These are phyloP conservation scores for Trametes versicolor DNA, from an alignment of 1,284 basidiomycete species.

Conservation along the genomic window DNA sequence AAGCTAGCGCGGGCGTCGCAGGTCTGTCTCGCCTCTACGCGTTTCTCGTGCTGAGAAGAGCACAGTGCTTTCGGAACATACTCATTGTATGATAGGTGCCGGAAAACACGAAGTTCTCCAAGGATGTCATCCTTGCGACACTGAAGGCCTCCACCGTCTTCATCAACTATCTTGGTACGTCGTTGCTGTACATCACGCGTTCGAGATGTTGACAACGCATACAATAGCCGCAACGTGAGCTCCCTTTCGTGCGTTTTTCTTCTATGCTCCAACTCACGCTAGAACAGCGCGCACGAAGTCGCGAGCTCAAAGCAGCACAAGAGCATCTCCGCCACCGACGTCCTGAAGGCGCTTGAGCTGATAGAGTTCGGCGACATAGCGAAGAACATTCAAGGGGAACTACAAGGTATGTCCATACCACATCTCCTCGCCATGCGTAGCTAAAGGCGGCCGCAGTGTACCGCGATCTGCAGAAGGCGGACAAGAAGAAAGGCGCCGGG, in stretches of 20 bases:
- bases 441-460: slow-evolving; percentile 54
- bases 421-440: not conserved
- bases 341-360: slow-evolving; percentile 85
- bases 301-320: slow-evolving; percentile 87
- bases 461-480: slow-evolving; percentile 63
- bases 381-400: slow-evolving; percentile 73
- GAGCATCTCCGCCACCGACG: slow-evolving; percentile 88
- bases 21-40: slow-evolving; percentile 48
- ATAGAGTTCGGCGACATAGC: slow-evolving; percentile 85
- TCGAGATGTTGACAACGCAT: not conserved
- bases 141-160: slow-evolving; percentile 91
- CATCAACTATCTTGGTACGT: slow-evolving; percentile 88
- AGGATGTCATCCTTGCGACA: slow-evolving; percentile 85
- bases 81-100: slow-evolving; percentile 66
- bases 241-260: not conserved
- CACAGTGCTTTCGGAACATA: not conserved
- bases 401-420: slow-evolving; percentile 63
- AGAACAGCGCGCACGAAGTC: slow-evolving; percentile 84
- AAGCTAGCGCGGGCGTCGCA: slow-evolving; percentile 82
- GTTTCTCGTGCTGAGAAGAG: slow-evolving; percentile 6
- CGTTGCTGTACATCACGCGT: not conserved
- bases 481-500: slow-evolving; percentile 57
- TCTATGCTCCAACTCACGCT: not conserved
- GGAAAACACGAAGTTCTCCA: slow-evolving; percentile 86
- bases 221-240: slow-evolving; percentile 72